phyloP scores from a whole-genome alignment of 2,329 filamentous ascomycete species.

The Didymella lethalis region DNA sequence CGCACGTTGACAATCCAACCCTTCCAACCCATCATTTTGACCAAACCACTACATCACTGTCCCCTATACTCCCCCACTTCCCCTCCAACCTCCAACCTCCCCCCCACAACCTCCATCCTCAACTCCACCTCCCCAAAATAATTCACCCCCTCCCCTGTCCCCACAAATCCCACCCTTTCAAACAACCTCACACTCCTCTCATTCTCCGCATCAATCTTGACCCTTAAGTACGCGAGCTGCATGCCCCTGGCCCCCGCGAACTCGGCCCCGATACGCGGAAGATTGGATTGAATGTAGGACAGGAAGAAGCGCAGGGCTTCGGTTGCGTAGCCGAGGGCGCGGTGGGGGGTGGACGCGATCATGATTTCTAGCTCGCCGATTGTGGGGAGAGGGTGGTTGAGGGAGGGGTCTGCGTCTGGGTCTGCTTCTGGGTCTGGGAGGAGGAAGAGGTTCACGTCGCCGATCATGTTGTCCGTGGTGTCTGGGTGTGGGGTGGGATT shows the following conservation, averaged over 20 bases:
- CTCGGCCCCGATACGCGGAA: constrained; percentile 64
- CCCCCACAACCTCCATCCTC: constrained; percentile 12
- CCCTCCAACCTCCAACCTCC: constrained; percentile 5
- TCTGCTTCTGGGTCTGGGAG: constrained; percentile 36
- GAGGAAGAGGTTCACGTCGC: constrained; percentile 73
- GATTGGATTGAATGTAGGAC: constrained; percentile 67
- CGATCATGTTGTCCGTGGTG: constrained; percentile 56
- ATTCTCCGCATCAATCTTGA: constrained; percentile 69
- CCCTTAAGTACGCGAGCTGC: constrained; percentile 59
- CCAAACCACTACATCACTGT: too few species aligned
- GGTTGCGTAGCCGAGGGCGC: constrained; percentile 70
- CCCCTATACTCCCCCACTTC: too few species aligned
- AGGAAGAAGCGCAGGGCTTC: constrained; percentile 73
- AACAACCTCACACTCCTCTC: constrained; percentile 66
- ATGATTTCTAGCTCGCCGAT: constrained; percentile 86
- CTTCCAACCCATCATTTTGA: too few species aligned
- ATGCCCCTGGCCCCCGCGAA: constrained; percentile 49
- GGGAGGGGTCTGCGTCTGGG: constrained; percentile 23
- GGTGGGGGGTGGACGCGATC: constrained; percentile 67
- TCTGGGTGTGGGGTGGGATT: constrained; percentile 51
- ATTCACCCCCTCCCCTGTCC: constrained; percentile 60
- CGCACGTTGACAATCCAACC: too few species aligned
- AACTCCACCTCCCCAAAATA: constrained; percentile 73
- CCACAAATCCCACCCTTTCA: constrained; percentile 65
- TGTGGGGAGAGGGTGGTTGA: too few species aligned